Percentiles rank a stretch among this genome's conserved stretches.
phyloP scores from a whole-genome alignment of 352 stramenopile species.

The Labyrinthula sp. region DNA sequence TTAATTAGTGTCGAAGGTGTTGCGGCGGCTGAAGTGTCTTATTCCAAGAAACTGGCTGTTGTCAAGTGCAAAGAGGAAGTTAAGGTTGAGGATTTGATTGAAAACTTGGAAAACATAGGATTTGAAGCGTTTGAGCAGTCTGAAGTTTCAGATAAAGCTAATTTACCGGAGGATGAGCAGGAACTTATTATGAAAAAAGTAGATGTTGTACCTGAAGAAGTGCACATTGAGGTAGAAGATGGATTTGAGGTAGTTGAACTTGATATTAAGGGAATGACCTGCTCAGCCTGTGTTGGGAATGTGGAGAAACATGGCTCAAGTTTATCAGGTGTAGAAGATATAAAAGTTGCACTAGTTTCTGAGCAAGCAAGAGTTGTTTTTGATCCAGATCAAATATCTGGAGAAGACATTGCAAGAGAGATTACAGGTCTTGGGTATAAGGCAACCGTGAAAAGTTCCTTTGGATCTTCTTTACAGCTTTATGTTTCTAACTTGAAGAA shows the following conservation, averaged over 20 bases:
- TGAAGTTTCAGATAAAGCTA: too few species aligned
- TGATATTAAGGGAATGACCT: conserved; percentile 56
- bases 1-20: conserved; percentile 48
- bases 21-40: conserved; percentile 44
- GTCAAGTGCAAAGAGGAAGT: conserved; percentile 45
- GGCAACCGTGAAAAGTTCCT: conserved; percentile 19
- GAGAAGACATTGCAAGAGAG: not conserved
- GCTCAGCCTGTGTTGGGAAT: conserved; percentile 65
- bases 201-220: too few species aligned
- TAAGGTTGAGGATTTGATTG: conserved; percentile 41
- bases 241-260: conserved; percentile 23
- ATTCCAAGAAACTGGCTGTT: conserved; percentile 7
- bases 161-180: too few species aligned
- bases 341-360: conserved; percentile 16
- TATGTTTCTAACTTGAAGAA: conserved; percentile 1
- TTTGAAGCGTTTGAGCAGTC: too few species aligned
- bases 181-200: too few species aligned
- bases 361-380: conserved; percentile 25
- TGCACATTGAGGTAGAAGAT: not conserved
- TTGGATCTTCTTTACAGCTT: conserved; percentile 3
- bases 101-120: too few species aligned
- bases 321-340: conserved; percentile 44
- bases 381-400: not conserved
- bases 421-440: conserved; percentile 28
- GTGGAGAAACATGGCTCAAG: conserved; percentile 57